Evolutionary conservation across 805 yeast species (phyloP), one percentile per base, ranked within the genome.

Genomic region (Ogataea ganodermae): DNA sequence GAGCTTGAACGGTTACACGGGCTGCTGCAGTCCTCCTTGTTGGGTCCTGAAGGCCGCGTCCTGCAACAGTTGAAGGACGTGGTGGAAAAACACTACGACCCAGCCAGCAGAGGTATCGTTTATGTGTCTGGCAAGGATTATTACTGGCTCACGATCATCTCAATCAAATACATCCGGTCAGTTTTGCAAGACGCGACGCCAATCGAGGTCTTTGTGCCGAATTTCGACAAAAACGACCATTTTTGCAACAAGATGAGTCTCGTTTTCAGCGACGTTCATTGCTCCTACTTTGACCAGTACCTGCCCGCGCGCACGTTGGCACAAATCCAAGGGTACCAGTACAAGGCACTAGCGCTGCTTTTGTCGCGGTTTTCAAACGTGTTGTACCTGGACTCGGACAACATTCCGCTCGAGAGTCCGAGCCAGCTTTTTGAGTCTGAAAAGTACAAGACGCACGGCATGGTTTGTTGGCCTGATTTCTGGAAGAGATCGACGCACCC

Each of bases 401-500:
- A 76, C 52, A 69, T 74, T 56, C 78, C 79, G 3, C 61, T 75
- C 17, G 62, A 55, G 44, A 62, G 63, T 53, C 59, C 72, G 26
- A 22, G 35, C 10, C 78, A 73, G 44, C 67, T 83, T 28, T 76
- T 81, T 45, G 63, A 66, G 3, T 68, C 77, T 1, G 63, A 68
- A 13, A 68, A 75, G 20, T 81, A 67, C 64, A 57, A 61, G 40
- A 65, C 68, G 10, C 67, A 68, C 27, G 79, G 81, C 1, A 65
- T 81, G 60, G 69, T 81, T 8, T 55, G 79, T 13, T 81, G 87
- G 86, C 87, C 87, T 5, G 86, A 81, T 60, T 78, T 79, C 31
- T 81, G 87, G 87, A 76, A 80, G 16, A 67, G 87, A 55, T 79
- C 86, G 6, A 80, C 86, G 4, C 71, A 75, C 51, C 87, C 86